Conservation (phyloP, 805 yeast genomes). For the Candida patagonica region DNA sequence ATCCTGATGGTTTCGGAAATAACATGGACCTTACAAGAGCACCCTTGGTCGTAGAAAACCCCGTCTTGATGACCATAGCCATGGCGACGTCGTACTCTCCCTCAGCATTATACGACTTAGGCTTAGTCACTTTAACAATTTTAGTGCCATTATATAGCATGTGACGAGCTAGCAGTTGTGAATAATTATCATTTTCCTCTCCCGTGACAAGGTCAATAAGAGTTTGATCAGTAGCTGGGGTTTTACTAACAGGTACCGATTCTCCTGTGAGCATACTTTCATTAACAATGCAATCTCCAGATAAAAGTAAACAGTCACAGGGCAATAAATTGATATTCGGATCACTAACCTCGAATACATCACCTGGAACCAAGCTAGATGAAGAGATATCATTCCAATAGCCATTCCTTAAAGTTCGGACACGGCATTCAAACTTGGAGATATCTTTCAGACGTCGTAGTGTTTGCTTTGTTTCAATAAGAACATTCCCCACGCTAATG, state of each 20-base stretch:
- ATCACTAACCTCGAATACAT: constrained; percentile 83
- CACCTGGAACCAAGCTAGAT: constrained; percentile 88
- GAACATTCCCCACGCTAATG: constrained; percentile 67
- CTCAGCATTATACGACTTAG: constrained; percentile 32
- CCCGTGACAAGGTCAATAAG: constrained; percentile 36
- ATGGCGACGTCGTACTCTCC: constrained; percentile 62
- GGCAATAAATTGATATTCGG: constrained; percentile 70
- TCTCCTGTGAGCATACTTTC: constrained; percentile 98
- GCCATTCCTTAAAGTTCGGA: constrained; percentile 84
- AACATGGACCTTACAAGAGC: constrained; percentile 89
- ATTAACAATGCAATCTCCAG: constrained; percentile 94
- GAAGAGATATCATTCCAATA: constrained; percentile 82
- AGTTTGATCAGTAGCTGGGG: constrained; percentile 53
- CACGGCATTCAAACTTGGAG: constrained; percentile 66
- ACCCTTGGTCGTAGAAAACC: constrained; percentile 94
- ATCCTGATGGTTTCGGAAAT: constrained; percentile 89
- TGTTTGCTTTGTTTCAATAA: constrained; percentile 76
- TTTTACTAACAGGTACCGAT: constrained; percentile 89
- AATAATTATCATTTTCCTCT: constrained; percentile 33
- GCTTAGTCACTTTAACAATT: constrained; percentile 69
- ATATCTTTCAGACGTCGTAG: constrained; percentile 63
- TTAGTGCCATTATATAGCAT: constrained; percentile 84
- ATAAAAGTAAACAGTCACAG: constrained; percentile 76
- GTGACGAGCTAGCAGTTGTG: constrained; percentile 61
- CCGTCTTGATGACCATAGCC: constrained; percentile 82